Percentiles rank a stretch among this genome's conserved stretches.
These are phyloP conservation scores for Terfezia boudieri DNA, from an alignment of 495 filamentous ascomycete species.

Conservation along the genomic window DNA sequence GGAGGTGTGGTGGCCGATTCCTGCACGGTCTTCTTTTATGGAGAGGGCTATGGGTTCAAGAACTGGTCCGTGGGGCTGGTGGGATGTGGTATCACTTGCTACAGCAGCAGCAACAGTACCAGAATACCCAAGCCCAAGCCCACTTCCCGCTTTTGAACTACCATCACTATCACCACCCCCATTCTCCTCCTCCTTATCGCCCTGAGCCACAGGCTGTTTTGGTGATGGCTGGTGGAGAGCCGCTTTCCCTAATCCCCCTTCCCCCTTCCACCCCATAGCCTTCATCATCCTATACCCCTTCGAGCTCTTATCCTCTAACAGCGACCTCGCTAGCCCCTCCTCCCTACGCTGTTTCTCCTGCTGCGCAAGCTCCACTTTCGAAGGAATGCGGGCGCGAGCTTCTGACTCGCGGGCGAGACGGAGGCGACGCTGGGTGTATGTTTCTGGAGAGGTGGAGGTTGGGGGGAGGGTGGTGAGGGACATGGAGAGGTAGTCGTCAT, in stretches of 20 bases:
- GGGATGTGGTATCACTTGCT: neutral
- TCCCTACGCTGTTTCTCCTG: conserved; percentile 51
- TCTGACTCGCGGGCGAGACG: conserved; percentile 18
- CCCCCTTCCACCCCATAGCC: conserved; percentile 70
- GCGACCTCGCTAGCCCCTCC: conserved; percentile 44
- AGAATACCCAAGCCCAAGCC: neutral
- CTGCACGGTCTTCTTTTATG: conserved; percentile 61
- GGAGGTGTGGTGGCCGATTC: conserved; percentile 65
- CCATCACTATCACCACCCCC: neutral
- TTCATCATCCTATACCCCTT: conserved; percentile 94
- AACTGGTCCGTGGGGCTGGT: neutral
- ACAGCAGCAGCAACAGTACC: neutral
- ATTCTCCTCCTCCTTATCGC: conserved; percentile 2
- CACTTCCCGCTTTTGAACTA: neutral
- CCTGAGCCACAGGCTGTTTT: conserved; percentile 1
- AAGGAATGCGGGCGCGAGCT: conserved; percentile 36
- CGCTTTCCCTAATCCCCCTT: conserved; percentile 43
- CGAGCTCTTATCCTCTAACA: conserved; percentile 31
- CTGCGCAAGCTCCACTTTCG: conserved; percentile 59
- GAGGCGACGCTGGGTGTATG: conserved; percentile 13
- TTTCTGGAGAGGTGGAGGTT: neutral
- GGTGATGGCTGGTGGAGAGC: conserved; percentile 5
- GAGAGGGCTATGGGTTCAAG: conserved; percentile 44
- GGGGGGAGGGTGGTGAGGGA: conserved; percentile 21
- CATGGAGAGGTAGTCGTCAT: conserved; percentile 49